Conservation (phyloP, 257 asterid genomes). For the Eustoma russellianum region DNA sequence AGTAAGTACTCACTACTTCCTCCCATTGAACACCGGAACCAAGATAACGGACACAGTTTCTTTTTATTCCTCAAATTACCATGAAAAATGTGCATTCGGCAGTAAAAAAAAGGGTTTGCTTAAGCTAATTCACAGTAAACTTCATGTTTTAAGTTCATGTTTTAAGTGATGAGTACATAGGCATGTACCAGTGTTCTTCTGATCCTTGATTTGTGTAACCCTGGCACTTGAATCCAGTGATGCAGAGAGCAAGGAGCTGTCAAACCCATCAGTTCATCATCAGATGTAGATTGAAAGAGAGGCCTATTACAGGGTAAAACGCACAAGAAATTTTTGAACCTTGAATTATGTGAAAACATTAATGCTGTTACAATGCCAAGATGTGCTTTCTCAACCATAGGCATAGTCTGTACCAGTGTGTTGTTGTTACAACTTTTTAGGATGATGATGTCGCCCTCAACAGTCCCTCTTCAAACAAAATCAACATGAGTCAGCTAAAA, state of each 20-base stretch:
- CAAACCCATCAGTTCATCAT: constrained; percentile 11
- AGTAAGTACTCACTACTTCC: too few species aligned
- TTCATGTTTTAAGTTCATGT: too few species aligned
- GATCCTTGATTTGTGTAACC: constrained; percentile 56
- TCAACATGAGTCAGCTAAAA: constrained; percentile 9
- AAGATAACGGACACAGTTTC: too few species aligned
- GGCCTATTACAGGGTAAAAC: constrained; percentile 1
- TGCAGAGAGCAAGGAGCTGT: constrained; percentile 69
- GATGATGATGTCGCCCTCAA: constrained; percentile 60
- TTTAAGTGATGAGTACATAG: too few species aligned
- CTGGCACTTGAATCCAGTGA: constrained; percentile 84
- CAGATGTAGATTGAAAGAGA: not conserved
- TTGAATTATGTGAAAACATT: constrained; percentile 75
- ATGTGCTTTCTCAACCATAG: constrained; percentile 93
- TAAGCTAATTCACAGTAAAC: not conserved
- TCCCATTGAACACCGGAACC: too few species aligned
- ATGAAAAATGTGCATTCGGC: too few species aligned
- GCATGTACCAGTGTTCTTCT: constrained; percentile 43
- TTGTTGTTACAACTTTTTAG: constrained; percentile 26
- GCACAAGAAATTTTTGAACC: constrained; percentile 30
- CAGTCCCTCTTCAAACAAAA: constrained; percentile 68
- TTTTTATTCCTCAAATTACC: too few species aligned
- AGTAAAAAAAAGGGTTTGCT: too few species aligned
- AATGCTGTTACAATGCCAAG: constrained; percentile 76
- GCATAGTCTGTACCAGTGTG: constrained; percentile 48